Conservation (phyloP, 352 stramenopile genomes). For the Detonula confervacea region DNA sequence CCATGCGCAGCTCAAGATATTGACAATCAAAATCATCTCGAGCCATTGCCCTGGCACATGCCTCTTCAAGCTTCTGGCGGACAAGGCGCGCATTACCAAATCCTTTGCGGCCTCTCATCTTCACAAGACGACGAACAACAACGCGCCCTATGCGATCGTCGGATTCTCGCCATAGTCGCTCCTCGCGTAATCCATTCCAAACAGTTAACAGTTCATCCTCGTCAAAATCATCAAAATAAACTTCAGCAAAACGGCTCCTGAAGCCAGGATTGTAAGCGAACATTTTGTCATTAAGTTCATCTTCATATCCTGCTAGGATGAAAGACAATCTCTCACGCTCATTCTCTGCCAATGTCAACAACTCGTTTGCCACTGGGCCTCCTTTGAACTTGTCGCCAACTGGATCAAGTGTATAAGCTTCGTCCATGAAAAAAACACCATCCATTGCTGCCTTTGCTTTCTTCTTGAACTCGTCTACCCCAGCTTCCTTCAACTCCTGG, state of each 20-base stretch:
- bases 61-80: conserved; percentile 86
- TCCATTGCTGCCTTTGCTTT: conserved; percentile 63
- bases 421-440: conserved; percentile 92
- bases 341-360: conserved; percentile 90
- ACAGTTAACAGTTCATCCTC: conserved; percentile 88
- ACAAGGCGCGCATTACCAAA: conserved; percentile 90
- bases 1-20: conserved; percentile 51
- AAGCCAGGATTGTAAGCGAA: conserved; percentile 92
- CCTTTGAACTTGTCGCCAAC: conserved; percentile 84
- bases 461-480: conserved; percentile 82
- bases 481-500: conserved; percentile 87
- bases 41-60: conserved; percentile 80
- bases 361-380: conserved; percentile 88
- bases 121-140: conserved; percentile 83
- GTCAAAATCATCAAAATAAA: conserved; percentile 92
- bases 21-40: conserved; percentile 83
- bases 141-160: conserved; percentile 47
- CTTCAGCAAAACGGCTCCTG: conserved; percentile 87
- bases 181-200: conserved; percentile 52
- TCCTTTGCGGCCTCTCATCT: conserved; percentile 84
- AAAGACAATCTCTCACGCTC: conserved; percentile 88
- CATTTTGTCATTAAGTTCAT: conserved; percentile 92
- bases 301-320: conserved; percentile 91
- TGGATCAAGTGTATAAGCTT: conserved; percentile 91
- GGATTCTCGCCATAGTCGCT: conserved; percentile 40